These are phyloP conservation scores for Hymenoscyphus albidus DNA, from an alignment of 2,329 filamentous ascomycete genomes.

Conservation along the genomic window DNA sequence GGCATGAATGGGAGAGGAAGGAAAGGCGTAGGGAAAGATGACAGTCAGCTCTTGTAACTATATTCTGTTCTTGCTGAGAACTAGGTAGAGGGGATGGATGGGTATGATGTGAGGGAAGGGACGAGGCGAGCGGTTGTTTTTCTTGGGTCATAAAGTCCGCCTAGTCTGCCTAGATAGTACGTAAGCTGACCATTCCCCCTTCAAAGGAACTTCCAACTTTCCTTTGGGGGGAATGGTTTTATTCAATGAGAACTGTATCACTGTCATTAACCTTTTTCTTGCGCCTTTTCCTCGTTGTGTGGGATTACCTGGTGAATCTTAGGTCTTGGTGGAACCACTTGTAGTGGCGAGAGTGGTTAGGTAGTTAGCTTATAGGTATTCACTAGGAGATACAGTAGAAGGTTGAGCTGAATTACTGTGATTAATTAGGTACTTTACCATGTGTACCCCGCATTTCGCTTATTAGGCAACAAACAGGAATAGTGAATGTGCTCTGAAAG, in stretches of 20 bases:
- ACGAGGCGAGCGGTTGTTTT: too few relatives aligned
- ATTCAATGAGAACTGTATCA: conserved; percentile 10
- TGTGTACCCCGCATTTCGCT: too few relatives aligned
- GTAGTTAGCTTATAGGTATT: not conserved
- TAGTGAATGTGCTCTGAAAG: too few relatives aligned
- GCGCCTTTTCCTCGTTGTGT: too few relatives aligned
- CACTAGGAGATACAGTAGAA: not conserved
- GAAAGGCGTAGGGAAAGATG: not conserved
- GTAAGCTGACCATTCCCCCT: not conserved
- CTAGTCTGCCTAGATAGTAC: not conserved
- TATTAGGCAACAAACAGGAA: too few relatives aligned
- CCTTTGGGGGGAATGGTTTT: not conserved
- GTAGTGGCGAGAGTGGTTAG: too few relatives aligned
- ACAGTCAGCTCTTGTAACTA: conserved; percentile 10
- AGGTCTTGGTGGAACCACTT: not conserved
- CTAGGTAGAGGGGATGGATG: not conserved
- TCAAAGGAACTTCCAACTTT: too few relatives aligned
- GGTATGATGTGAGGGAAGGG: too few relatives aligned
- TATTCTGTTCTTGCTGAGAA: conserved; percentile 5
- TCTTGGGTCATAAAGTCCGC: not conserved
- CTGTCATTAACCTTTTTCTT: not conserved
- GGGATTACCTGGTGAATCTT: not conserved
- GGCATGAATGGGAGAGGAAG: not conserved
- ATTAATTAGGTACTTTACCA: not conserved
- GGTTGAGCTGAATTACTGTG: not conserved